Base-by-base conservation (phyloP, 345 rosid species). In the Cochlearia excelsa region DNA sequence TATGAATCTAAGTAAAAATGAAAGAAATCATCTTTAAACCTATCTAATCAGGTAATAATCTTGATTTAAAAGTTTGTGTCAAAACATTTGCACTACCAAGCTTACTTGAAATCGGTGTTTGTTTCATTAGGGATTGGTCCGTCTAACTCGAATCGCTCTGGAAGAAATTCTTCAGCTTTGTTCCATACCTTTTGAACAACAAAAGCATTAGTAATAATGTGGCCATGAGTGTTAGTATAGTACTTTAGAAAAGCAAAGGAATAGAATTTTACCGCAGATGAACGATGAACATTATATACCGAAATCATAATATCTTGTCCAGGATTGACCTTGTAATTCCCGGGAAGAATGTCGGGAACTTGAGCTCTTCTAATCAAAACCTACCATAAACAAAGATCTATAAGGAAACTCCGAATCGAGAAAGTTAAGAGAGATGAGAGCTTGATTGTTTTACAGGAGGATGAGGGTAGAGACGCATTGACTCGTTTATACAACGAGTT, bases 271-370 rank as follows among this genome's bases (percentile, higher is more conserved):
- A 92, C 96, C 91, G 76, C 60, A 6, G 93, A 78, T 11, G 96
- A 92, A 75, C 73, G 96, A 75, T 92, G 98, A 52, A 92, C 81
- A 72, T 92, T 88, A 61, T 92, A 92, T 53, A 88, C 98, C 0
- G 98, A 88, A 46, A 92, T 88, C 96, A 92, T 88, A 64, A 92
- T 82, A 66, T 88, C 98, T 84, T 92, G 96, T 64, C 96, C 96
- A 29, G 89, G 49, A 63, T 83, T 79, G 50, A 88, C 89, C 81
- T 86, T 88, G 74, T 83, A 92, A 70, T 81, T 67, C 71, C 98
- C 98, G 7, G 98, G 96, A 73, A 92, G 95, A 39, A 82, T 68
- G 58, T 92, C 96, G n/a, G 84, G 81, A 54, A 79, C 80, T 68
- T 78, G 80, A 76, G 98, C 95, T 79, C 96, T 82, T 80, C 98